A percentile compares a stretch with the other conserved stretches of the same genome.
phyloP scores from a whole-genome alignment of 495 filamentous ascomycete genomes.

The Cercophora samala region DNA sequence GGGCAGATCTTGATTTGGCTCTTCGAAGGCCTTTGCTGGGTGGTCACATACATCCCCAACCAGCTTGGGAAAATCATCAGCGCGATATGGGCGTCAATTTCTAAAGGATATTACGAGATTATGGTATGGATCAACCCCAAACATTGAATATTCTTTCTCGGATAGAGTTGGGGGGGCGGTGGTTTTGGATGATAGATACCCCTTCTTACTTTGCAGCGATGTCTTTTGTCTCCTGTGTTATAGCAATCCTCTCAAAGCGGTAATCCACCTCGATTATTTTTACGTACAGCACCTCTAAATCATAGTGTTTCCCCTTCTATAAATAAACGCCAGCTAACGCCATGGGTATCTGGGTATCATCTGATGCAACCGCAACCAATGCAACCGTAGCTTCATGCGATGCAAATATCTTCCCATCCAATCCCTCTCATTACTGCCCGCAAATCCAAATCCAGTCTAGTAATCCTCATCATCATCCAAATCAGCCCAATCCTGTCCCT shows the following conservation, averaged over 20 bases:
- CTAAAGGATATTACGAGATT: constrained; percentile 39
- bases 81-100: constrained; percentile 32
- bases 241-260: neutral
- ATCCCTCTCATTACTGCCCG: too few species aligned
- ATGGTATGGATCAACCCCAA: constrained; percentile 44
- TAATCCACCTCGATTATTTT: neutral
- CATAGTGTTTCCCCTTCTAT: neutral
- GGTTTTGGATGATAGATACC: neutral
- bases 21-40: constrained; percentile 24
- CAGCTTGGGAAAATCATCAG: constrained; percentile 35
- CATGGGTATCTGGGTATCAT: neutral
- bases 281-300: neutral
- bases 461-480: neutral
- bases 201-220: neutral
- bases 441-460: neutral
- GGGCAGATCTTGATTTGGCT: constrained; percentile 33
- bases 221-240: neutral
- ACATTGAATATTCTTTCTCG: constrained; percentile 16
- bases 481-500: neutral
- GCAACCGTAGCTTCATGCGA: neutral
- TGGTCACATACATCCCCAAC: constrained; percentile 34
- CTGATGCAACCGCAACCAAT: neutral
- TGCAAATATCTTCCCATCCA: too few species aligned
- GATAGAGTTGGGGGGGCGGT: neutral
- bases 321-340: neutral